Evolutionary conservation across 2,329 filamentous ascomycete genomes (phyloP).

Genomic region (Aspergillus brasiliensis): DNA sequence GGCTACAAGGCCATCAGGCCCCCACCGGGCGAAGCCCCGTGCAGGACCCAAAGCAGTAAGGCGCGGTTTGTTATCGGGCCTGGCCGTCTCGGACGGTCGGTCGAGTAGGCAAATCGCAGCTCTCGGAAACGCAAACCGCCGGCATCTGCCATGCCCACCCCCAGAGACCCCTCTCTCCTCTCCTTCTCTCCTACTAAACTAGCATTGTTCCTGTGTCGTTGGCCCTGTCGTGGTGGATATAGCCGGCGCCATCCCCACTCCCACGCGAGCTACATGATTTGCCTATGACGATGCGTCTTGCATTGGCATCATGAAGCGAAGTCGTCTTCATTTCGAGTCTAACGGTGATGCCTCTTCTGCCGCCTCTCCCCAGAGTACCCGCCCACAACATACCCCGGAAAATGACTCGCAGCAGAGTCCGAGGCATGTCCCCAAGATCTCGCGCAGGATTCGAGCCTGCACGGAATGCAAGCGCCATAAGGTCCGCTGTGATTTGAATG

Average conservation of each 20-base stretch:
- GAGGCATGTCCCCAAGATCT: constrained; percentile 44
- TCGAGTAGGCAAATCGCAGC: constrained; percentile 12
- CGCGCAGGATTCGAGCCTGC: constrained; percentile 52
- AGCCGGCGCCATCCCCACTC: background rate
- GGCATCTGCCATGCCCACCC: constrained; percentile 7
- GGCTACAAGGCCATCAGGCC: constrained; percentile 20
- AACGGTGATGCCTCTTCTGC: constrained; percentile 39
- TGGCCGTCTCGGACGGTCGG: constrained; percentile 13
- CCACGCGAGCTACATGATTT: constrained; percentile 21
- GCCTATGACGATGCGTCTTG: constrained; percentile 24
- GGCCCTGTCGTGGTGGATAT: background rate
- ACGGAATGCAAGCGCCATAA: constrained; percentile 58
- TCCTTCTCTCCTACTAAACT: background rate
- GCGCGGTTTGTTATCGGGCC: background rate
- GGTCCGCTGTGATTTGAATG: constrained; percentile 57
- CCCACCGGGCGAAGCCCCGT: background rate
- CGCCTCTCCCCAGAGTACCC: constrained; percentile 34
- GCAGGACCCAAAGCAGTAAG: background rate
- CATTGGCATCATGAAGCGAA: constrained; percentile 40
- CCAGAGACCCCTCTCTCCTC: constrained; percentile 4
- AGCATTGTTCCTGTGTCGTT: background rate
- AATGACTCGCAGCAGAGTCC: constrained; percentile 29
- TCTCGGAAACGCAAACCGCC: background rate
- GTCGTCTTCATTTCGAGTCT: constrained; percentile 40
- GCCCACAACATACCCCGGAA: constrained; percentile 26